Percentiles rank a stretch among this genome's conserved stretches.
Conservation (phyloP, 768 basidiomycete species). For the Macrolepiota dolichaula region DNA sequence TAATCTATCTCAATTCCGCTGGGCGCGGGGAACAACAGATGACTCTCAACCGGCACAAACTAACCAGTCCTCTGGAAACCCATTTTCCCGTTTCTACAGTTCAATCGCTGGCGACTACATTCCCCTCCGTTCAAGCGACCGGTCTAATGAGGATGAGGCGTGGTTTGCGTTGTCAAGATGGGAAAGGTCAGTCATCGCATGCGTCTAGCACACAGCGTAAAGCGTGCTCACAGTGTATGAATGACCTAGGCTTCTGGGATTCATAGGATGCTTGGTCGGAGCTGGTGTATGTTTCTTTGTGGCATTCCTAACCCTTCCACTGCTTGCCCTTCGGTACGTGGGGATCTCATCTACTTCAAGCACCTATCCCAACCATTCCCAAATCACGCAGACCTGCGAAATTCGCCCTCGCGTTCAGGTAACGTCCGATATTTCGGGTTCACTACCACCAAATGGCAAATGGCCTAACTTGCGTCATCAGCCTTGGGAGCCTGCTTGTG, state of each 20-base stretch:
- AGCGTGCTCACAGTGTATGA: neutral
- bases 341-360: neutral
- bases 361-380: neutral
- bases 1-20: conserved; percentile 83
- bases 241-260: conserved; percentile 74
- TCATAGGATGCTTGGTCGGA: conserved; percentile 84
- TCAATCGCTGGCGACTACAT: conserved; percentile 85
- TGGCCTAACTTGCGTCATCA: conserved; percentile 24
- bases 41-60: conserved; percentile 54
- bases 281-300: conserved; percentile 93
- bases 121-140: conserved; percentile 77
- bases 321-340: conserved; percentile 38
- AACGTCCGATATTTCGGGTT: conserved; percentile 8
- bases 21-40: conserved; percentile 71
- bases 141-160: conserved; percentile 93
- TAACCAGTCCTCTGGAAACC: conserved; percentile 42
- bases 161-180: conserved; percentile 91
- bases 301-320: conserved; percentile 78
- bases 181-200: conserved; percentile 65
- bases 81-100: conserved; percentile 86
- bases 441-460: conserved; percentile 2
- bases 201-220: neutral
- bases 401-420: conserved; percentile 89
- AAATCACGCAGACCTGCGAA: conserved; percentile 69
- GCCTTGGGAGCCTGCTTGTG: conserved; percentile 86